Conservation (phyloP, 192 early-diverging fungal species). For the Backusella morwellensis region DNA sequence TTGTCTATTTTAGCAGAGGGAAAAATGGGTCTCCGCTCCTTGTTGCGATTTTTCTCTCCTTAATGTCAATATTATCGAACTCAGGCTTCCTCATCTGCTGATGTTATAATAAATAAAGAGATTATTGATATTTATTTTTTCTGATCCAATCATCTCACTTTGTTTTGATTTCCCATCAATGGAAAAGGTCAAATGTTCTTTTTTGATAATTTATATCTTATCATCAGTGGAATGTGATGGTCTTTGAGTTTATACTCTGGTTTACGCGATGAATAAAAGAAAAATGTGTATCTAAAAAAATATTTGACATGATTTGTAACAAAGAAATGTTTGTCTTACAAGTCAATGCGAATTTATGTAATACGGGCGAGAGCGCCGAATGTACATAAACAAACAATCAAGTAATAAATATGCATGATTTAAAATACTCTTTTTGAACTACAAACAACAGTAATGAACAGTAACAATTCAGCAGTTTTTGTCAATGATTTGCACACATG, state of each 20-base stretch:
- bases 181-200: neutral
- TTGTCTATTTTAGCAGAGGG: neutral
- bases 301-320: neutral
- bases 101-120: neutral
- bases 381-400: neutral
- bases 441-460: neutral
- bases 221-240: neutral
- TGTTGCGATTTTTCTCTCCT: neutral
- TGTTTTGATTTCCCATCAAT: neutral
- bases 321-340: neutral
- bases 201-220: neutral
- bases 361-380: neutral
- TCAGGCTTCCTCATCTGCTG: neutral
- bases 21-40: neutral
- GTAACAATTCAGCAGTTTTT: neutral
- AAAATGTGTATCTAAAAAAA: neutral
- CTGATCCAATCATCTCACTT: neutral
- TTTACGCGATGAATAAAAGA: neutral
- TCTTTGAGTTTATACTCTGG: neutral
- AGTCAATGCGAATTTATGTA: neutral
- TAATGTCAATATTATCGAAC: neutral
- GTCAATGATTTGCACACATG: neutral
- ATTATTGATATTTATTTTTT: neutral
- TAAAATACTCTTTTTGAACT: neutral
- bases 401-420: neutral